Evolutionary conservation across 192 early-diverging fungal genomes (phyloP).

Genomic region (Haplosporangium gracile): DNA sequence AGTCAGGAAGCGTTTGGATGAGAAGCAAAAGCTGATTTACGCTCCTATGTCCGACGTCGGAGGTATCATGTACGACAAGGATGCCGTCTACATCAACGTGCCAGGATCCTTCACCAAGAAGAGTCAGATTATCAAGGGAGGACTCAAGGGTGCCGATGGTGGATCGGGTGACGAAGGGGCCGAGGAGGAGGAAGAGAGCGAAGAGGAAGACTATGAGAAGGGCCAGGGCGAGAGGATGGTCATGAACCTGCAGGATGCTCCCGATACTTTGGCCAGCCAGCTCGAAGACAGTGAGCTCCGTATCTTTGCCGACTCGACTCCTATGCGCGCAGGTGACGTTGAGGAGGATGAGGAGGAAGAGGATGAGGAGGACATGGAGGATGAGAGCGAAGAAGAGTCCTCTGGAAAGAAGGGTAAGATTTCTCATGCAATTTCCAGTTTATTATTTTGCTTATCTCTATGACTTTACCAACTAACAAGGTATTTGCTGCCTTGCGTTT

Average conservation of each 20-base stretch:
- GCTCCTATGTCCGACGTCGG: slow-evolving; percentile 99
- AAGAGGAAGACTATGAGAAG: slow-evolving; percentile 67
- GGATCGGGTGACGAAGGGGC: slow-evolving; percentile 38
- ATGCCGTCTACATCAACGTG: slow-evolving; percentile 98
- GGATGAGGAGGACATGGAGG: slow-evolving; percentile 61
- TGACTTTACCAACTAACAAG: neutral
- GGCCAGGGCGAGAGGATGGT: slow-evolving; percentile 93
- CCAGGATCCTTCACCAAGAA: slow-evolving; percentile 84
- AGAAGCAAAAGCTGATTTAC: slow-evolving; percentile 96
- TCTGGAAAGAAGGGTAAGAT: slow-evolving; percentile 58
- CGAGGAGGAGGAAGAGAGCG: slow-evolving; percentile 55
- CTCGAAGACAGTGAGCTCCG: slow-evolving; percentile 75
- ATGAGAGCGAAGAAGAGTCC: slow-evolving; percentile 58
- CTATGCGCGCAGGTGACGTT: slow-evolving; percentile 61
- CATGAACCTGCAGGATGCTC: slow-evolving; percentile 89
- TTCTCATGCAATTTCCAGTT: neutral
- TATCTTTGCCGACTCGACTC: slow-evolving; percentile 76
- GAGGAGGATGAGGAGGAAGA: slow-evolving; percentile 52
- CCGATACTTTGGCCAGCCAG: slow-evolving; percentile 78
- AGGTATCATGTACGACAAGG: slow-evolving; percentile 99
- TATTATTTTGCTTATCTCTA: neutral
- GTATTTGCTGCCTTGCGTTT: neutral
- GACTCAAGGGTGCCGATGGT: slow-evolving; percentile 53
- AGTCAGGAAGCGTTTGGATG: slow-evolving; percentile 87
- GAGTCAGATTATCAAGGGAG: slow-evolving; percentile 58